Base-by-base conservation (phyloP, 495 filamentous ascomycete genomes). In the Amniculicola lignicola region DNA sequence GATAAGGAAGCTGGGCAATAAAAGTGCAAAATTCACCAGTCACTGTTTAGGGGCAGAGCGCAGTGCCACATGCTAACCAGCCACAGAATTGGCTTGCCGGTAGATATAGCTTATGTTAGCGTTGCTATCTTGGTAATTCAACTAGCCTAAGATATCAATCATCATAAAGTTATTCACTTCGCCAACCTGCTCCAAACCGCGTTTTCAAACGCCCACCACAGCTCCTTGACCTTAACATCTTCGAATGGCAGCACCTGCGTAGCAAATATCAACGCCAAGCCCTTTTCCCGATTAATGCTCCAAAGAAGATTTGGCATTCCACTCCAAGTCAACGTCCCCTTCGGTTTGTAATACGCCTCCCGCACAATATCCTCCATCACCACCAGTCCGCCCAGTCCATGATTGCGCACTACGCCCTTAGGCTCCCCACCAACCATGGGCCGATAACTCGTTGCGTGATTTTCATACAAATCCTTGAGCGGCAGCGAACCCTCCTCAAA, bases 311-410 rank as follows among this genome's bases (percentile, higher is more conserved):
- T 62, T n/a, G 59, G 52, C 35, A 55, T 25, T 1, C 62, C 62
- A 22, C 47, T 48, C 59, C 62, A 65, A 27, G 31, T 37, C 39
- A 65, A 18, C 15, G 54, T 65, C 3, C 47, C 59, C 43, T 65
- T 65, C 15, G 57, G 62, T 33, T 54, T 51, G 39, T 40, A 57
- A 23, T 51, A 62, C 22, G 22, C 37, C 16, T 55, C 31, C 4
- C 31, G 22, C 18, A 52, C 33, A n/a, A 57, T 54, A 38, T 64
- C 53, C 15, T 61, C 29, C 12, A 22, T 18, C 1, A 51, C 22
- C 4, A 61, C 11, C 2, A 61, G 29, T 2, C 57, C 51, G 15
- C 57, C 46, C 0, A 64, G 52, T 7, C 45, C 57, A 23, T 53
- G 48, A 40, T 54, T 64, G 12, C 28, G 0, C 0, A 29, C 38